Base-by-base conservation (phyloP, 169 alveolate species). In the Plasmodium gallinaceum region DNA sequence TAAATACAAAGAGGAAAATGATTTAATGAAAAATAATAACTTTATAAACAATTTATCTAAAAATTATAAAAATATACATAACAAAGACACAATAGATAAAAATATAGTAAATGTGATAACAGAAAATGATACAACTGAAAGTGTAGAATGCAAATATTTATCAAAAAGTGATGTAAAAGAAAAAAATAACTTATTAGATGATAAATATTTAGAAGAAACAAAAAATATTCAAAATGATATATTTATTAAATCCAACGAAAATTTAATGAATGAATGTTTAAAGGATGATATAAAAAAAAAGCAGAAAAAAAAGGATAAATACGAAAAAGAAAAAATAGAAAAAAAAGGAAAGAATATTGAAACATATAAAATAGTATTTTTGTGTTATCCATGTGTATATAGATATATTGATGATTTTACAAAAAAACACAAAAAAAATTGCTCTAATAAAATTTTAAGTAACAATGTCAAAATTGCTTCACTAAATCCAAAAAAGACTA, bases 381-480 rank as follows among this genome's bases (percentile, higher is more conserved):
- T 83, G 39, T 83, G 91, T 72, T 83, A 83, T 45, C 91, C 91
- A 5, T 83, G 65, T 68, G 71, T 83, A 26, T 83, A 83, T 83
- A 83, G 76, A 66, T 83, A n/a, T 48, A 62, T 83, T 45, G 74
- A 83, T 14, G 91, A 71, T 16, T 83, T 83, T n/a, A 83, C 91
- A 60, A 66, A 83, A 46, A 54, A 68, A 6, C 52, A 83, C 52
- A 83, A 83, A 72, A 83, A 51, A 16, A 52, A 45, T 65, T 83
- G 91, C 43, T 83, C 91, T 22, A 54, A 72, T 62, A 83, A 83
- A 83, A 68, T 83, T 54, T 46, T 83, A 60, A 83, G 68, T 48
- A 83, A 83, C 66, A 83, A 83, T 72, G 91, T 83, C 16, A 83
- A 83, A 71, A 69, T 83, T 62, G 91, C 64, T 39, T 43, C 91